Evolutionary conservation across 1,139 yeast genomes (phyloP).

Genomic region (Sugiyamaella japonica): DNA sequence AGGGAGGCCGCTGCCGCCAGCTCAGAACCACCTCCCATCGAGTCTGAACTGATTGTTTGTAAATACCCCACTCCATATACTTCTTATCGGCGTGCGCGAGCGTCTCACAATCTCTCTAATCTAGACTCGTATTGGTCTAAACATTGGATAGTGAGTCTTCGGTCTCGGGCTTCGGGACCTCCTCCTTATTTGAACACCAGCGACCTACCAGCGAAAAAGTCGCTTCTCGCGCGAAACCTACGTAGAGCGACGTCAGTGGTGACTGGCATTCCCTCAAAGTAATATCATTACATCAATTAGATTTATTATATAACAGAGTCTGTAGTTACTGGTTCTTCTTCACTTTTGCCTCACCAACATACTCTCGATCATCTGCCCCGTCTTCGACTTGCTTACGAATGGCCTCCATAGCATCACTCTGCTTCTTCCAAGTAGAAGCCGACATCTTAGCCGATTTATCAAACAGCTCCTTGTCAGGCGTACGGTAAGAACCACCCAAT

Average conservation of each 20-base stretch:
- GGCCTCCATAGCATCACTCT: constrained; percentile 72
- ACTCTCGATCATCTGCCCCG: constrained; percentile 60
- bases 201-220: background rate
- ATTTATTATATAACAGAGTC: no score
- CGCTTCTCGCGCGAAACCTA: constrained; percentile 10
- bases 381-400: constrained; percentile 83
- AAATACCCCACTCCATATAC: background rate
- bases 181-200: constrained; percentile 2
- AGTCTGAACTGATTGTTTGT: background rate
- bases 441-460: constrained; percentile 61
- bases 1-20: background rate
- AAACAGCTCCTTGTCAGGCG: constrained; percentile 85
- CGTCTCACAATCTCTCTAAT: constrained; percentile 12
- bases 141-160: constrained; percentile 16
- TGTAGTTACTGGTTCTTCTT: constrained; percentile 27
- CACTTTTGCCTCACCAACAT: constrained; percentile 38
- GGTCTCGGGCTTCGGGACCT: constrained; percentile 9
- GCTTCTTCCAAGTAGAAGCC: constrained; percentile 67
- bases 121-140: constrained; percentile 20
- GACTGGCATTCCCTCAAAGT: background rate
- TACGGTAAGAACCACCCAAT: constrained; percentile 87
- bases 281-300: background rate
- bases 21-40: background rate
- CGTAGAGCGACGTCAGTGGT: background rate
- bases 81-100: background rate